Evolutionary conservation across 1,284 basidiomycete genomes (phyloP).

Genomic region (Coniferiporia weirii): DNA sequence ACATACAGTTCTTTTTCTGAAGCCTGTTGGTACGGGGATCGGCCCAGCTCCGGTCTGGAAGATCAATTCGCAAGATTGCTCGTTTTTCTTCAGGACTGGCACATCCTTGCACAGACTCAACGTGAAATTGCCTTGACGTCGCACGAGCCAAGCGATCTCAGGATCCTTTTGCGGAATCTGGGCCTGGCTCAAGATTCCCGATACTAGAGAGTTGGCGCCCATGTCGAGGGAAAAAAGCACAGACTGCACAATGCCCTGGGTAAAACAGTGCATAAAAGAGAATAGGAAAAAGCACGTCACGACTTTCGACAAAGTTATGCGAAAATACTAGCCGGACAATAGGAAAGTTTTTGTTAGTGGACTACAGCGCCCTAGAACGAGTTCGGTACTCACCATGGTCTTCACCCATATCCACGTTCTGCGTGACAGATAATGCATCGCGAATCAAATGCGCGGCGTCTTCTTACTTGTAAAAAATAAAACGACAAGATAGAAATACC

Average conservation of each 20-base stretch:
- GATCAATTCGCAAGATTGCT: slow-evolving; percentile 25
- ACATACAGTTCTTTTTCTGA: slow-evolving; percentile 12
- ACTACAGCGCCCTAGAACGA: no score
- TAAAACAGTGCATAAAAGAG: slow-evolving; percentile 30
- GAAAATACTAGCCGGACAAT: slow-evolving; percentile 26
- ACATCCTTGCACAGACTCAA: slow-evolving; percentile 44
- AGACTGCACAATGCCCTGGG: slow-evolving; percentile 40
- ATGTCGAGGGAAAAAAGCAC: slow-evolving; percentile 43
- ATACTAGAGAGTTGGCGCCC: slow-evolving; percentile 34
- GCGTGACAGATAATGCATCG: background rate
- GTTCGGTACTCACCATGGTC: slow-evolving; percentile 9
- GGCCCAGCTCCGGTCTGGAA: slow-evolving; percentile 20
- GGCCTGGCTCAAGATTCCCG: slow-evolving; percentile 34
- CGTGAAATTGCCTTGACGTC: slow-evolving; percentile 28
- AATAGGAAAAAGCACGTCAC: slow-evolving; percentile 45
- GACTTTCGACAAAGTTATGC: slow-evolving; percentile 31
- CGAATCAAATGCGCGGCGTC: background rate
- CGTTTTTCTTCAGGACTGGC: slow-evolving; percentile 26
- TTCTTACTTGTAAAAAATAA: background rate
- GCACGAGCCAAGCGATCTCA: slow-evolving; percentile 38
- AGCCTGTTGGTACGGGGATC: slow-evolving; percentile 17
- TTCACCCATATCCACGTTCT: slow-evolving; percentile 17
- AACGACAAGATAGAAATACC: background rate
- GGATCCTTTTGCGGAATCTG: slow-evolving; percentile 26
- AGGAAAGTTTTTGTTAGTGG: background rate